A percentile compares a stretch with the other conserved stretches of the same genome.
phyloP scores from a whole-genome alignment of 2,329 filamentous ascomycete genomes.

The Apiospora arundinis region DNA sequence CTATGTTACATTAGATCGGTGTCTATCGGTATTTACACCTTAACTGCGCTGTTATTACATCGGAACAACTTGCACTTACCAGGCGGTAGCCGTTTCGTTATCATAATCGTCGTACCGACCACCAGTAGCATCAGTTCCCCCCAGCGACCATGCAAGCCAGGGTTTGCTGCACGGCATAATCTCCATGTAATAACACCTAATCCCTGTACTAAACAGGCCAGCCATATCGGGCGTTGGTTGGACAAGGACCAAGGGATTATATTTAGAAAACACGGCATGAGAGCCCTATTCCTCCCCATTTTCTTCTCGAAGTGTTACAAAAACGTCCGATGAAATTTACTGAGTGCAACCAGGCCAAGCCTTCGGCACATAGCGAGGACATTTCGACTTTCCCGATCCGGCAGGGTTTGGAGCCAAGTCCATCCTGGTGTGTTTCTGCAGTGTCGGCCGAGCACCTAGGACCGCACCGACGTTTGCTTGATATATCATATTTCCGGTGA shows the following conservation, averaged over 20 bases:
- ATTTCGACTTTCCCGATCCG: neutral
- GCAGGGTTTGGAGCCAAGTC: neutral
- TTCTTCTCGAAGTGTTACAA: neutral
- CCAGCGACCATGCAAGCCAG: neutral
- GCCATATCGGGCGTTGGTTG: neutral
- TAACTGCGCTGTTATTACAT: neutral
- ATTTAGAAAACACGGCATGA: neutral
- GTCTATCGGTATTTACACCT: neutral
- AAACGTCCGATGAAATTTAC: neutral
- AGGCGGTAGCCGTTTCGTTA: neutral
- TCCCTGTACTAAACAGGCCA: neutral
- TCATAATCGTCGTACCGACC: neutral
- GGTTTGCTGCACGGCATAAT: neutral
- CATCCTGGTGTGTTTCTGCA: neutral
- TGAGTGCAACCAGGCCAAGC: neutral
- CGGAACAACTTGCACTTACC: neutral
- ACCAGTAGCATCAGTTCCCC: neutral
- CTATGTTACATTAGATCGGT: neutral
- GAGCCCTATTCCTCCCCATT: neutral
- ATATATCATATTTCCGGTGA: constrained; percentile 1
- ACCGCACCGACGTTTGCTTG: neutral
- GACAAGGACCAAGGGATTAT: neutral
- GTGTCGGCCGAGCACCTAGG: neutral
- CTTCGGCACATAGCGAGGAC: neutral
- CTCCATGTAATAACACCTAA: neutral